Evolutionary conservation across 176 grass and related monocot species (phyloP).

Genomic region (Oryza meyeriana): DNA sequence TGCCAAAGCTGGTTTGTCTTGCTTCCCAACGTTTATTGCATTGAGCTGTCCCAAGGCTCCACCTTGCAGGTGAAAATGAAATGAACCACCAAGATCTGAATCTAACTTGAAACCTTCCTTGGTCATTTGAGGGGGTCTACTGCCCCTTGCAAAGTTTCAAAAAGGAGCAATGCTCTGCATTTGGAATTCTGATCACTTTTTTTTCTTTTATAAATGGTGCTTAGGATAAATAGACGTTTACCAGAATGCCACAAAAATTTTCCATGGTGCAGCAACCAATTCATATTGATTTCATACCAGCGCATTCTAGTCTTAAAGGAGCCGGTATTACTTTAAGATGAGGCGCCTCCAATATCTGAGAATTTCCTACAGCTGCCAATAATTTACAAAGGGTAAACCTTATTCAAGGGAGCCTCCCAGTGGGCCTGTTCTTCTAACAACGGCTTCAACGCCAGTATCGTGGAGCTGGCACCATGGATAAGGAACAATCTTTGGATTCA

Average conservation of each 20-base stretch:
- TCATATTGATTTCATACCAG: neutral
- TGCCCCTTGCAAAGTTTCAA: neutral
- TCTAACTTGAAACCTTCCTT: constrained; percentile 12
- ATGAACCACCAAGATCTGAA: constrained; percentile 32
- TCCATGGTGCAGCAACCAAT: neutral
- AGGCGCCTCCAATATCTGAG: neutral
- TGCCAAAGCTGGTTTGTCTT: constrained; percentile 29
- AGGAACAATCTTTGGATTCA: neutral
- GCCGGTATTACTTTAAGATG: neutral
- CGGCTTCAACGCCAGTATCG: constrained; percentile 4
- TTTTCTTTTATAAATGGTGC: neutral
- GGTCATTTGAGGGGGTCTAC: constrained; percentile 25
- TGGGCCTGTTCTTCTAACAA: neutral
- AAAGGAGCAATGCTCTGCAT: neutral
- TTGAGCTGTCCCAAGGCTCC: neutral
- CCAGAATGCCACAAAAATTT: constrained; percentile 25
- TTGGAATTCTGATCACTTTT: neutral
- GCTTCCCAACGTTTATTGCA: constrained; percentile 26
- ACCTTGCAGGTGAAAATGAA: constrained; percentile 7
- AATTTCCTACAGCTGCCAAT: constrained; percentile 29
- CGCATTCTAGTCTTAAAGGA: constrained; percentile 29
- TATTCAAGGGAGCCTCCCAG: constrained; percentile 1
- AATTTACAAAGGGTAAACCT: constrained; percentile 39
- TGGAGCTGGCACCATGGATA: neutral
- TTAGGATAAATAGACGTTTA: neutral